Evolutionary conservation across 2,329 filamentous ascomycete genomes (phyloP), one percentile per base, ranked within the genome.

Genomic region (Phaeosphaeria sp.): DNA sequence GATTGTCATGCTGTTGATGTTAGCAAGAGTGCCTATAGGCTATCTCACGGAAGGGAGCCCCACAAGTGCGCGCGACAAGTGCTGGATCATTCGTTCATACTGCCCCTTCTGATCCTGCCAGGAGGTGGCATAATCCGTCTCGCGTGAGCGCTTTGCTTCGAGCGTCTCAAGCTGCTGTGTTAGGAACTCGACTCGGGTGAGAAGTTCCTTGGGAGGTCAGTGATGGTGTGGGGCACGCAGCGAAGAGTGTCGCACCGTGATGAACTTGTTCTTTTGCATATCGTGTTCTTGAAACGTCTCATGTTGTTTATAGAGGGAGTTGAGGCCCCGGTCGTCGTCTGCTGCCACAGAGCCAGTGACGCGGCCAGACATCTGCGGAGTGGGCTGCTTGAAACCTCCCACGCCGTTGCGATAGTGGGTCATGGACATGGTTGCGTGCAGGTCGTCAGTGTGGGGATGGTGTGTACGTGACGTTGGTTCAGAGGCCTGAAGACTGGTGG

Each of bases 101-200:
- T 59, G 49, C 13, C 65, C 55, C 54, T 69, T 72, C 33, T 71
- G 61, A 1, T 55, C 45, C 52, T 73, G 66, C 59, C 64, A 68
- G 7, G 56, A 33, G 27, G 54, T 27, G 18, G 66, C 39, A 43
- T 58, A 63, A n/a, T 69, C 62, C 40, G 53, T 67, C 42, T 77
- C 68, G 15, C 56, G 60, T 13, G 71, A 60, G 36, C 66, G 63
- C 27, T 73, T 65, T 13, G 69, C 56, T n/a, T 63, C 51, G 45
- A 74, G 61, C 6, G 65, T 51, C 25, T 70, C 57, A 40, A 76
- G 71, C 60, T 77, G 65, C 33, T 75, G 69, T 39, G 60, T 60
- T 6, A 80, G 56, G 52, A 69, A 72, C 48, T 79, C 73, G 60
- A 80, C 78, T n/a, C 78, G 74, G 25, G 60, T 66, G 42, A 81